These are phyloP conservation scores for Phaeotremella skinneri DNA, from an alignment of 768 basidiomycete species.

Conservation along the genomic window DNA sequence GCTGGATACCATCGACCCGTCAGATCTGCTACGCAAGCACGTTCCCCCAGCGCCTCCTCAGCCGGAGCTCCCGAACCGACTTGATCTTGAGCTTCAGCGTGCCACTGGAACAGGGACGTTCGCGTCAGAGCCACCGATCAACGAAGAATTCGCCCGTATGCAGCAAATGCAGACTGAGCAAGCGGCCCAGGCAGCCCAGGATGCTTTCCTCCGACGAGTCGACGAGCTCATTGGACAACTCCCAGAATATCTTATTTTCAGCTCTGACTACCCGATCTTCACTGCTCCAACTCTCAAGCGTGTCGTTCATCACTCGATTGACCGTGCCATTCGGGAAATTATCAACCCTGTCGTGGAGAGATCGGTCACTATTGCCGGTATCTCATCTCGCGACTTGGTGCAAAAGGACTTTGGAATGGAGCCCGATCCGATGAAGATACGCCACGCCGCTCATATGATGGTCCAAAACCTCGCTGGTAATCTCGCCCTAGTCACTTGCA, in stretches of 20 bases:
- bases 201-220: slow-evolving; percentile 48
- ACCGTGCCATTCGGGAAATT: slow-evolving; percentile 94
- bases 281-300: slow-evolving; percentile 73
- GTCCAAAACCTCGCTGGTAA: slow-evolving; percentile 95
- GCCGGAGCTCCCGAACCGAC: slow-evolving; percentile 64
- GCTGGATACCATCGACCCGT: slow-evolving; percentile 77
- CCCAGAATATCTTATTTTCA: slow-evolving; percentile 72
- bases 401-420: slow-evolving; percentile 96
- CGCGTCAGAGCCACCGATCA: slow-evolving; percentile 30
- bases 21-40: slow-evolving; percentile 65
- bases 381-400: slow-evolving; percentile 91
- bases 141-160: slow-evolving; percentile 50
- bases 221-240: slow-evolving; percentile 57
- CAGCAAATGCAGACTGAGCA: slow-evolving; percentile 70
- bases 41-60: slow-evolving; percentile 53
- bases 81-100: slow-evolving; percentile 74
- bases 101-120: slow-evolving; percentile 52
- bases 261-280: slow-evolving; percentile 70
- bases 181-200: slow-evolving; percentile 51
- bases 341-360: slow-evolving; percentile 96
- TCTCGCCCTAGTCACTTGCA: slow-evolving; percentile 94
- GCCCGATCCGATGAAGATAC: slow-evolving; percentile 80
- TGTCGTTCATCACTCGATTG: slow-evolving; percentile 83
- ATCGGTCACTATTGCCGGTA: slow-evolving; percentile 96
- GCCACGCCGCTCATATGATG: slow-evolving; percentile 91